Evolutionary conservation across 768 basidiomycete species (phyloP).

Genomic region (Russula foetens): DNA sequence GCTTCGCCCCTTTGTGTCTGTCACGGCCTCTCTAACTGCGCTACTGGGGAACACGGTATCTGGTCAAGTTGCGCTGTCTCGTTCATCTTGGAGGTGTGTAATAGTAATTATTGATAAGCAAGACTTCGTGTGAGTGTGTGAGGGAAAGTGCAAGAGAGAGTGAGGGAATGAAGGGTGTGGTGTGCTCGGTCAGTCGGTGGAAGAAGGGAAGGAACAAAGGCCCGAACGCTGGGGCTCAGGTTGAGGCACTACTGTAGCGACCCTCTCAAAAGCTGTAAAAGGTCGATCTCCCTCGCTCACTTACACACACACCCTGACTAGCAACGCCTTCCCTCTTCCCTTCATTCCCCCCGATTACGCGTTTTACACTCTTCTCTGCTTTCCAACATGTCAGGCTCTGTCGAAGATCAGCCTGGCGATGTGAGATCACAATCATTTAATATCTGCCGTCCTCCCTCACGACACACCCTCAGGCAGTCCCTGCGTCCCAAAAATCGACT

Average conservation of each 20-base stretch:
- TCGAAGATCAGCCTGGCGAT: conserved; percentile 11
- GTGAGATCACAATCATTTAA: neutral
- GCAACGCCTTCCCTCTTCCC: too few species aligned
- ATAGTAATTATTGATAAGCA: conserved; percentile 17
- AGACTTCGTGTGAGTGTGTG: neutral
- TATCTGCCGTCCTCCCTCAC: neutral
- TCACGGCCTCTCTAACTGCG: conserved; percentile 15
- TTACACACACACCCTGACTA: neutral
- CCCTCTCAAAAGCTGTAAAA: neutral
- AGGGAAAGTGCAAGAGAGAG: neutral
- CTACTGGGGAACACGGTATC: conserved; percentile 11
- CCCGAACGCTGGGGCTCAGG: neutral
- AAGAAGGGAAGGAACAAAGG: neutral
- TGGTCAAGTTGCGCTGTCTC: conserved; percentile 6
- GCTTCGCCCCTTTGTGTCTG: conserved; percentile 8
- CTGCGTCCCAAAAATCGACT: conserved; percentile 72
- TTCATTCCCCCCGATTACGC: neutral
- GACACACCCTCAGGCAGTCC: conserved; percentile 49
- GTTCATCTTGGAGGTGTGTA: conserved; percentile 10
- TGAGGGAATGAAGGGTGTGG: too few species aligned
- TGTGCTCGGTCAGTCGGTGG: neutral
- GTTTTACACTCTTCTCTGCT: neutral
- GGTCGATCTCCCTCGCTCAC: neutral
- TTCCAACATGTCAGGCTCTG: conserved; percentile 1
- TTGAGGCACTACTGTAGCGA: too few species aligned